Evolutionary conservation across 2,329 filamentous ascomycete genomes (phyloP).

Genomic region (Diplocarpon rosae): DNA sequence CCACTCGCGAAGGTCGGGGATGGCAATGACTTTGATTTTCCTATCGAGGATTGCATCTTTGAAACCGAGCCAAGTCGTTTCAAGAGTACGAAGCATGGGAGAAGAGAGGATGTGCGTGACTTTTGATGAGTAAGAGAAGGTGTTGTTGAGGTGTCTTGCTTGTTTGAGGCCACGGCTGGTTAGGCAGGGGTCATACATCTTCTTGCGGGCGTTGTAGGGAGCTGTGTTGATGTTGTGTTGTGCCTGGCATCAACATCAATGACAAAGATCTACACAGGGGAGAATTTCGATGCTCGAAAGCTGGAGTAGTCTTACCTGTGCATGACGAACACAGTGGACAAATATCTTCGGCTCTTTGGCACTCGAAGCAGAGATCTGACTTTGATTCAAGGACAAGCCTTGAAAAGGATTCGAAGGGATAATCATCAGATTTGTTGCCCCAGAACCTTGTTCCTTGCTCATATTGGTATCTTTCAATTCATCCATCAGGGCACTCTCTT

Average conservation of each 20-base stretch:
- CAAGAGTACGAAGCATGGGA: not conserved
- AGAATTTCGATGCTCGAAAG: not conserved
- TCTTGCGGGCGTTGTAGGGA: not conserved
- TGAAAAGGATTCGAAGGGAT: too few relatives aligned
- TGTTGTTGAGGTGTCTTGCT: not conserved
- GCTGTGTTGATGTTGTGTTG: not conserved
- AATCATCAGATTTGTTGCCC: too few relatives aligned
- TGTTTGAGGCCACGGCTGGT: not conserved
- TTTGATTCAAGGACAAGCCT: too few relatives aligned
- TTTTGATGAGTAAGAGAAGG: not conserved
- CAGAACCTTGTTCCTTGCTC: too few relatives aligned
- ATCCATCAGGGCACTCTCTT: too few relatives aligned
- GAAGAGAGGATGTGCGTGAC: slow-evolving; percentile 1
- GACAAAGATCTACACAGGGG: not conserved
- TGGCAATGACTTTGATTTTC: not conserved
- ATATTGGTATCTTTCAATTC: too few relatives aligned
- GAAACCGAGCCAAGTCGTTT: not conserved
- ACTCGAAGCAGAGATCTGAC: not conserved
- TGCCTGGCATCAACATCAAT: not conserved
- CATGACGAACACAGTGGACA: slow-evolving; percentile 1
- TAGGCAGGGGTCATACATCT: not conserved
- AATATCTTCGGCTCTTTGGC: not conserved
- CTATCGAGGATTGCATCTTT: not conserved
- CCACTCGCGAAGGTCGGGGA: slow-evolving; percentile 1
- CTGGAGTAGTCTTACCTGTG: not conserved